phyloP scores from a whole-genome alignment of 495 filamentous ascomycete species.

The Trichoderma virens region DNA sequence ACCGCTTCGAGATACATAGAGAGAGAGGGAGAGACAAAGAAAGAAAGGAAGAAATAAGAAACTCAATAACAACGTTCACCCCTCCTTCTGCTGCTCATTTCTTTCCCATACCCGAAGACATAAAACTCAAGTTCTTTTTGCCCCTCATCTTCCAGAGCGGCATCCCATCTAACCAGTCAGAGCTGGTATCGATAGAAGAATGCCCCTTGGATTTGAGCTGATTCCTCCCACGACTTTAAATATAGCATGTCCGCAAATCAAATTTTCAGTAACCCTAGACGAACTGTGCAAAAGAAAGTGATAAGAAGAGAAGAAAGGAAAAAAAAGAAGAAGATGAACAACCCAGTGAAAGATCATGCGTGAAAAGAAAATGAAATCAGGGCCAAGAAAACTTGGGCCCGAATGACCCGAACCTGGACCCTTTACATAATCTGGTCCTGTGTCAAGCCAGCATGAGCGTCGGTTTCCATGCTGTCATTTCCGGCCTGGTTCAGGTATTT shows the following conservation, averaged over 20 bases:
- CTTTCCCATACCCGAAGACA: not conserved
- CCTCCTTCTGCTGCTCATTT: not conserved
- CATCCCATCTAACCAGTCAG: not conserved
- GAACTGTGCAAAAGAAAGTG: not conserved
- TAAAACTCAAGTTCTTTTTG: not conserved
- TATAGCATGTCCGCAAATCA: not conserved
- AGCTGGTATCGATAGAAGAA: not conserved
- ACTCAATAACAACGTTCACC: slow-evolving; percentile 2
- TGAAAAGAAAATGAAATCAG: not conserved
- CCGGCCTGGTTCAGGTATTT: slow-evolving; percentile 67
- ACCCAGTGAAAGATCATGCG: not conserved
- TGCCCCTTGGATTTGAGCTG: not conserved
- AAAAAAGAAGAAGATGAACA: not conserved
- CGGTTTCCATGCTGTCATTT: slow-evolving; percentile 75
- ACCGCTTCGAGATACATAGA: not conserved
- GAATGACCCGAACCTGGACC: slow-evolving; percentile 24
- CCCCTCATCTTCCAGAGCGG: not conserved
- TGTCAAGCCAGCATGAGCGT: slow-evolving; percentile 66
- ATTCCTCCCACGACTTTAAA: not conserved
- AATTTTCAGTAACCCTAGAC: slow-evolving; percentile 4
- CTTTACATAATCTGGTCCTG: slow-evolving; percentile 96
- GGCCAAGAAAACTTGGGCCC: slow-evolving; percentile 57
- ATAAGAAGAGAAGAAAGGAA: not conserved
- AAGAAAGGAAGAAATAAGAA: slow-evolving; percentile 15
- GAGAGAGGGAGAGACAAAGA: no score